Evolutionary conservation across 108 stramenopile genomes (phyloP).

Genomic region (Fragilaria crotonensis): DNA sequence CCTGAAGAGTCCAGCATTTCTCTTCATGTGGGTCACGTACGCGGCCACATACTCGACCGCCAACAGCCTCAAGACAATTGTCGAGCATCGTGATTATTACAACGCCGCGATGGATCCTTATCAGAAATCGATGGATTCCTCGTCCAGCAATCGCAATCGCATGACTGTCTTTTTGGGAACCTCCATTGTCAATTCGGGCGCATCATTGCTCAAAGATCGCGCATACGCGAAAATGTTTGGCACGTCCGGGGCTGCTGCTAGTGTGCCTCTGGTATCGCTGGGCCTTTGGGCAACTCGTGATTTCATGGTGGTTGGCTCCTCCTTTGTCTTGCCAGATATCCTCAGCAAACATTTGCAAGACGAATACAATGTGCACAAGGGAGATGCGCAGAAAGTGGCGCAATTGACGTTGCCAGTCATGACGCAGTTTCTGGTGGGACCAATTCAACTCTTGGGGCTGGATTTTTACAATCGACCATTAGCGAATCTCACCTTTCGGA

Average conservation of each 20-base stretch:
- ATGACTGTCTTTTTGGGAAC: constrained; percentile 39
- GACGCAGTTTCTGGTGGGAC: constrained; percentile 42
- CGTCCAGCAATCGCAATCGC: background rate
- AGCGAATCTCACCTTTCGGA: background rate
- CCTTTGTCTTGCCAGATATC: constrained; percentile 44
- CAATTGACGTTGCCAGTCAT: constrained; percentile 34
- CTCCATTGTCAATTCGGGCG: constrained; percentile 32
- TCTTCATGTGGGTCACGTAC: constrained; percentile 30
- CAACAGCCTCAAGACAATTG: constrained; percentile 38
- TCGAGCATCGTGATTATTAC: constrained; percentile 25
- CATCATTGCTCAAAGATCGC: constrained; percentile 44
- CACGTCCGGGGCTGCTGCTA: background rate
- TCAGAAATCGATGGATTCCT: background rate
- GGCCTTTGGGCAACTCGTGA: constrained; percentile 44
- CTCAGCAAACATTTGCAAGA: constrained; percentile 5
- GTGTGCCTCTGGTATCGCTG: constrained; percentile 32
- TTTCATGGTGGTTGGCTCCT: constrained; percentile 41
- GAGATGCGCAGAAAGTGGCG: constrained; percentile 15
- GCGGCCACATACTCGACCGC: constrained; percentile 34
- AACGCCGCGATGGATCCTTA: constrained; percentile 2
- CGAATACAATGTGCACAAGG: constrained; percentile 10
- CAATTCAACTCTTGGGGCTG: constrained; percentile 42
- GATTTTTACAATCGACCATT: constrained; percentile 48
- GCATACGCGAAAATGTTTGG: constrained; percentile 48
- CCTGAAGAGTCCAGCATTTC: constrained; percentile 35